Conservation (phyloP, 192 early-diverging fungal genomes). For the Gaertneriomyces semiglobifer region DNA sequence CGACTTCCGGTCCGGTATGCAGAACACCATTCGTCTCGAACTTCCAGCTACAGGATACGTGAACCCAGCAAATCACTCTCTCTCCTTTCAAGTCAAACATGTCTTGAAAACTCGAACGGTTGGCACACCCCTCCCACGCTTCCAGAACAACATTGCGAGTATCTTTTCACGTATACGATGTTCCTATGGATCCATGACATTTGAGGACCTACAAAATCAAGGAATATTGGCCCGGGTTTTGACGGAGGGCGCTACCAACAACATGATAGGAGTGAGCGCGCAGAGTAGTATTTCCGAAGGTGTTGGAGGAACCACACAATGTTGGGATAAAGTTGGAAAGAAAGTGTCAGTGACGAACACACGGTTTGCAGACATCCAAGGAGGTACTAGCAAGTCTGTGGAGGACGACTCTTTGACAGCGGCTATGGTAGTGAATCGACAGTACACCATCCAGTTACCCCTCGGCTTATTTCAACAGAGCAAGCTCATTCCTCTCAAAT, state of each 20-base stretch:
- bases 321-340: background rate
- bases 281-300: background rate
- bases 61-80: background rate
- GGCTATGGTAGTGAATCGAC: background rate
- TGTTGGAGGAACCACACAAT: background rate
- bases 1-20: background rate
- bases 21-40: background rate
- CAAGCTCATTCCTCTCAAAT: constrained; percentile 1
- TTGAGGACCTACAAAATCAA: background rate
- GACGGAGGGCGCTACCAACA: background rate
- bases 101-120: background rate
- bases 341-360: background rate
- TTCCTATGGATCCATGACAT: background rate
- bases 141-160: constrained; percentile 5
- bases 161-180: background rate
- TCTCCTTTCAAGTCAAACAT: background rate
- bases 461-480: background rate
- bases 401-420: background rate
- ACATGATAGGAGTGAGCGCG: background rate
- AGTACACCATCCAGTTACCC: background rate
- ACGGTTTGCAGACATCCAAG: background rate
- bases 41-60: background rate
- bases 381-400: background rate
- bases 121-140: background rate
- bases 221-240: background rate